Conservation (phyloP, 1,284 basidiomycete species). For the Vanrija sp. region DNA sequence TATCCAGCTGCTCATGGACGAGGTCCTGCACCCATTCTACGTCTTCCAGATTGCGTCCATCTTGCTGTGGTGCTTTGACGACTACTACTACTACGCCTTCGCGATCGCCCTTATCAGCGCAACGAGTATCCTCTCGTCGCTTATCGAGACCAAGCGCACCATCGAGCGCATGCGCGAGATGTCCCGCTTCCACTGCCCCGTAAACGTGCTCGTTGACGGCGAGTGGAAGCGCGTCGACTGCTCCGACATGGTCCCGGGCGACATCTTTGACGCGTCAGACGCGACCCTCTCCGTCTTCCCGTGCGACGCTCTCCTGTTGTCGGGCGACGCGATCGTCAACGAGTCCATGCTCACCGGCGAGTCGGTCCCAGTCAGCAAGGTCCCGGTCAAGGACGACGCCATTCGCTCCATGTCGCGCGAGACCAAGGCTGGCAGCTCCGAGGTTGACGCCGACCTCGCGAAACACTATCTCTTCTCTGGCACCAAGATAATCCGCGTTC, state of each 20-base stretch:
- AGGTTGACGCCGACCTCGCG: constrained; percentile 65
- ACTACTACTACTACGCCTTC: constrained; percentile 97
- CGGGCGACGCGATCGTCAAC: constrained; percentile 61
- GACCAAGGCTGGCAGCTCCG: constrained; percentile 54
- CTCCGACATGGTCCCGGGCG: constrained; percentile 81
- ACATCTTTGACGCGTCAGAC: constrained; percentile 83
- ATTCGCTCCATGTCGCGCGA: constrained; percentile 64
- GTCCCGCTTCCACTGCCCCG: constrained; percentile 83
- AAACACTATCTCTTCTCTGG: constrained; percentile 90
- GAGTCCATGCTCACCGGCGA: constrained; percentile 85
- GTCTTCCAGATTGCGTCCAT: constrained; percentile 98
- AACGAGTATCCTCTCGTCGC: constrained; percentile 77
- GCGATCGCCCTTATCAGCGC: constrained; percentile 92
- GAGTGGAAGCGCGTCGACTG: constrained; percentile 73
- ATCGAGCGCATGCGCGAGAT: constrained; percentile 93
- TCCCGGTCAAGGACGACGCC: constrained; percentile 68
- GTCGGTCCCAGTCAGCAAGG: constrained; percentile 62
- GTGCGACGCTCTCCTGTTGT: constrained; percentile 67
- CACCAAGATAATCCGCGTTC: constrained; percentile 87
- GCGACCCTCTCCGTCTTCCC: constrained; percentile 74
- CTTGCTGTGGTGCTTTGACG: constrained; percentile 86
- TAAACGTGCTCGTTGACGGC: constrained; percentile 69
- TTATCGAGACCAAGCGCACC: constrained; percentile 92
- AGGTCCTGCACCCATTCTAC: constrained; percentile 94
- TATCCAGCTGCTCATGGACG: constrained; percentile 78